Evolutionary conservation across 108 stramenopile genomes (phyloP), one percentile per base, ranked within the genome.

Genomic region (Aurantiochytrium sp.): DNA sequence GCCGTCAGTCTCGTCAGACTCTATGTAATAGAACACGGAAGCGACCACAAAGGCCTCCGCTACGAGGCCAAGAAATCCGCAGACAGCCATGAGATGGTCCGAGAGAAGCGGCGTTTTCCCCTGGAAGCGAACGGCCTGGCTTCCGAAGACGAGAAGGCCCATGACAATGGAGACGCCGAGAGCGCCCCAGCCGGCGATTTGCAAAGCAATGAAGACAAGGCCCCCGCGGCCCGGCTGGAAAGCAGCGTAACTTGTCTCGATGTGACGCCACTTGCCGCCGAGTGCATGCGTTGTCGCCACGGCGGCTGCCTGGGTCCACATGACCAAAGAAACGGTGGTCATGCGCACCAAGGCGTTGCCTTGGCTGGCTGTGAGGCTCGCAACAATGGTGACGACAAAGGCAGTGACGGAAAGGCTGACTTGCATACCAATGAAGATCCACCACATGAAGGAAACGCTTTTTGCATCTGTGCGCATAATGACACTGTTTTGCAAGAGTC

Each of bases 201-300:
- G 76, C 76, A 83, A 23, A 45, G 4, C 28, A 12, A 83, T 23
- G 1, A 25, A 83, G 25, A 45, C 76, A 55, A 83, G 51, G 3
- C 76, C 76, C 6, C 76, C 76, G n/a, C 51, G 45, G 25, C 76
- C 76, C n/a, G 76, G 76, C 76, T 83, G 76, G 28, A 83, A 83
- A 6, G 76, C 76, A 12, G 76, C 45, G 51, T 83, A 83, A 45
- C 10, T 35, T 12, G 76, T 53, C 76, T 83, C 49, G 51, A 83
- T 83, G 76, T 83, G 76, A 16, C 76, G 76, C 76, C 76, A 83
- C 28, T 83, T 83, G 51, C 76, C 76, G 45, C 76, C 76, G 28
- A 83, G 76, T 12, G 76, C 51, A 23, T 83, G 76, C 49, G 76
- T 83, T 12, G 76, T 83, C 6, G 76, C 76, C 23, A 47, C n/a